Evolutionary conservation across 495 filamentous ascomycete species (phyloP).

Genomic region (Xylaria bambusicola): DNA sequence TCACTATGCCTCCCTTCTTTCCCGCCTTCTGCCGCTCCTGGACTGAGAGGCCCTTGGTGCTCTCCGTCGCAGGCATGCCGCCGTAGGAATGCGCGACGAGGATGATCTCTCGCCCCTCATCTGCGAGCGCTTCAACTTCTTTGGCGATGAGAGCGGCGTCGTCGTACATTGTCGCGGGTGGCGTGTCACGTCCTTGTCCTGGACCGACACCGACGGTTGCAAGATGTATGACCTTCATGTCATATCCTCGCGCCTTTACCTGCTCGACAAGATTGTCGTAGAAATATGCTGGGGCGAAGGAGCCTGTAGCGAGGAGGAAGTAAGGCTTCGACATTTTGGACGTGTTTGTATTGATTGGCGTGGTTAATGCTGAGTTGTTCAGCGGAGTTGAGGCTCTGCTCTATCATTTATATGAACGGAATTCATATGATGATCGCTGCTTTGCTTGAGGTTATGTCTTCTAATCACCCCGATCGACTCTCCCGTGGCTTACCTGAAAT

Average conservation of each 20-base stretch:
- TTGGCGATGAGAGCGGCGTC: constrained; percentile 33
- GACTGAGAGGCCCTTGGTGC: constrained; percentile 43
- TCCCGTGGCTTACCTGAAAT: no score
- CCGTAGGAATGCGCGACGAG: constrained; percentile 41
- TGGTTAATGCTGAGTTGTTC: no score
- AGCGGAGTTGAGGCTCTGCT: background rate
- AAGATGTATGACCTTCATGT: constrained; percentile 25
- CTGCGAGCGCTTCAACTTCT: constrained; percentile 28
- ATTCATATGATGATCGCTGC: no score
- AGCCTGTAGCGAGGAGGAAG: constrained; percentile 44
- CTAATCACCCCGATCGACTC: no score
- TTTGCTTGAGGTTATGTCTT: no score
- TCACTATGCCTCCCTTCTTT: constrained; percentile 40
- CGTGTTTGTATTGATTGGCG: background rate
- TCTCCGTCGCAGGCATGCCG: constrained; percentile 35
- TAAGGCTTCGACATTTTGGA: constrained; percentile 36
- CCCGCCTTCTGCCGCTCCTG: constrained; percentile 41
- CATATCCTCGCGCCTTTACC: constrained; percentile 30
- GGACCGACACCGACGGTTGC: constrained; percentile 22
- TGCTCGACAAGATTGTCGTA: constrained; percentile 34
- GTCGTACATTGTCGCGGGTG: constrained; percentile 27
- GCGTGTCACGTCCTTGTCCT: background rate
- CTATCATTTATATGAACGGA: no score
- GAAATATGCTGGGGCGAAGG: constrained; percentile 34
- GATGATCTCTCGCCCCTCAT: constrained; percentile 40